phyloP scores from a whole-genome alignment of 129 eudicot genomes.

The Deinandra increscens region DNA sequence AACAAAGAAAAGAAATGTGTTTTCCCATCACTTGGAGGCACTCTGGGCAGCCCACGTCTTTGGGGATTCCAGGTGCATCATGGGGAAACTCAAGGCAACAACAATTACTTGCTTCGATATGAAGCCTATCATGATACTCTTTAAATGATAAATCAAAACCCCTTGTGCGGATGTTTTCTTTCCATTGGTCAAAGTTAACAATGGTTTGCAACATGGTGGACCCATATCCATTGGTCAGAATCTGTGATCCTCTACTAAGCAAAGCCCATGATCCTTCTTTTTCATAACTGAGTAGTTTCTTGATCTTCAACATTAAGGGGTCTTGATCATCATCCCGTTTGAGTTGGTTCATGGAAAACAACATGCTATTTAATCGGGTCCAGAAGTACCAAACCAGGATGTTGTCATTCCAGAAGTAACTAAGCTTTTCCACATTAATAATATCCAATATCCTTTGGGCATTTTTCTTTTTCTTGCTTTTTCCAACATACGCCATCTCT shows the following conservation, averaged over 20 bases:
- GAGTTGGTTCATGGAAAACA: slow-evolving; percentile 66
- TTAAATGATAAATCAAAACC: slow-evolving; percentile 50
- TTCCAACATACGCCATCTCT: slow-evolving; percentile 66
- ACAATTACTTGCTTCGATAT: slow-evolving; percentile 45
- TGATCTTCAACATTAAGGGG: slow-evolving; percentile 56
- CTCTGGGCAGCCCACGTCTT: slow-evolving; percentile 73
- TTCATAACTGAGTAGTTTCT: slow-evolving; percentile 69
- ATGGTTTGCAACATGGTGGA: slow-evolving; percentile 41
- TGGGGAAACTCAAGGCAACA: slow-evolving; percentile 62
- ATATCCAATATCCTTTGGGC: slow-evolving; percentile 37
- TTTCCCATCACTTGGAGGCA: slow-evolving; percentile 73
- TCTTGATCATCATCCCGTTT: slow-evolving; percentile 53
- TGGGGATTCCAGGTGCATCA: slow-evolving; percentile 54
- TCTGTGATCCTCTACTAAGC: slow-evolving; percentile 55
- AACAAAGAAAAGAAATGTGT: slow-evolving; percentile 62
- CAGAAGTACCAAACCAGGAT: slow-evolving; percentile 53
- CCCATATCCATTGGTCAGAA: slow-evolving; percentile 49
- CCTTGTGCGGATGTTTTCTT: slow-evolving; percentile 27
- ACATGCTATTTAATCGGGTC: slow-evolving; percentile 74
- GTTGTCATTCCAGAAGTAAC: slow-evolving; percentile 57
- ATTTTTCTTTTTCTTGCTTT: slow-evolving; percentile 47
- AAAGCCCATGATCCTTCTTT: slow-evolving; percentile 78
- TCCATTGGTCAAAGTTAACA: slow-evolving; percentile 49
- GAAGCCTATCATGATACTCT: slow-evolving; percentile 42
- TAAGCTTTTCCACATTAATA: slow-evolving; percentile 48